Conservation (phyloP, 495 filamentous ascomycete genomes). For the Xylaria palmicola region DNA sequence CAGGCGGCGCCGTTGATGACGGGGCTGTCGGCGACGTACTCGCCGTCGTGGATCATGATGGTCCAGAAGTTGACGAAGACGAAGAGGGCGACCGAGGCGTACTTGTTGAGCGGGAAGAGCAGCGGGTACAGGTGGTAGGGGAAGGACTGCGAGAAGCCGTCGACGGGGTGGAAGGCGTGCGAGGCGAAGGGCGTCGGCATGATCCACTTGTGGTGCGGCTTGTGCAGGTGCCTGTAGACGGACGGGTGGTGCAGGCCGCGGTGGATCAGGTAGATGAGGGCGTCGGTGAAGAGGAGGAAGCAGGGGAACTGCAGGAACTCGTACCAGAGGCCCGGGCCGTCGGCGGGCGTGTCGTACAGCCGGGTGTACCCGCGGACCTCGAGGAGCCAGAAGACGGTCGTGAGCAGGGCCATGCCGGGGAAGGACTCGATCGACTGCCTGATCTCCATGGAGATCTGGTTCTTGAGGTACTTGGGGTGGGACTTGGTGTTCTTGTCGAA, state of each 20-base stretch:
- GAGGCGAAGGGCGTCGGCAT: conserved; percentile 94
- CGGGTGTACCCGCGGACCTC: conserved; percentile 86
- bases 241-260: conserved; percentile 80
- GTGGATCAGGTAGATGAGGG: conserved; percentile 93
- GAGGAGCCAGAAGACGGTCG: conserved; percentile 75
- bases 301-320: conserved; percentile 85
- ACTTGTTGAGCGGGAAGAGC: conserved; percentile 89
- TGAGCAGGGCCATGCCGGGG: conserved; percentile 82
- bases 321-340: conserved; percentile 74
- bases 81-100: conserved; percentile 83
- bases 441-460: conserved; percentile 88
- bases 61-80: conserved; percentile 97
- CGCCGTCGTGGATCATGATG: conserved; percentile 95
- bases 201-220: conserved; percentile 99
- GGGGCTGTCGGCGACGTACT: conserved; percentile 86
- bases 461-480: conserved; percentile 93
- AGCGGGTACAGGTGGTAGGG: conserved; percentile 95
- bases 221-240: conserved; percentile 88
- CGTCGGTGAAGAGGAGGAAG: conserved; percentile 92
- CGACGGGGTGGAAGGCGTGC: conserved; percentile 92
- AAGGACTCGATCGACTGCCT: conserved; percentile 69
- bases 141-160: conserved; percentile 88
- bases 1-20: conserved; percentile 94
- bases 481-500: conserved; percentile 89
- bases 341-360: conserved; percentile 74